Evolutionary conservation across 139 green algal genomes (phyloP).

Genomic region (Yamagishiella unicocca): DNA sequence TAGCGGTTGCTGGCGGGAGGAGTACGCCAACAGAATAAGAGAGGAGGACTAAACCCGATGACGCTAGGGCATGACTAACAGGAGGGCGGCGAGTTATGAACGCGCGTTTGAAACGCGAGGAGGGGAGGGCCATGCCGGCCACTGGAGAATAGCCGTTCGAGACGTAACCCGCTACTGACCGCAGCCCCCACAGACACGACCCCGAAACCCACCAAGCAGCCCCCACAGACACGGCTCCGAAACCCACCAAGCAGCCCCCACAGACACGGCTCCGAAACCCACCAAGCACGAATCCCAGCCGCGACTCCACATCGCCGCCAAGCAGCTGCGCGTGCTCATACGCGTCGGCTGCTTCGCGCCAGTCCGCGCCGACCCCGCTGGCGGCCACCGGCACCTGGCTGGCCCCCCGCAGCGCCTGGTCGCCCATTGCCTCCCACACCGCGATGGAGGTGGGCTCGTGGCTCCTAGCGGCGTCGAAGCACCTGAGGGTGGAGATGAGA

Average conservation of each 20-base stretch:
- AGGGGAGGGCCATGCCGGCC: no score
- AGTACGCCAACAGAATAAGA: no score
- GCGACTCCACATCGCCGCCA: slow-evolving; percentile 52
- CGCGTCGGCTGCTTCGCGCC: slow-evolving; percentile 39
- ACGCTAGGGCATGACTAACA: no score
- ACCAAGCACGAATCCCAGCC: slow-evolving; percentile 42
- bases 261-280: neutral
- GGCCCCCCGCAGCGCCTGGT: slow-evolving; percentile 56
- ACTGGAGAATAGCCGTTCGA: no score
- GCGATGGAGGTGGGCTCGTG: slow-evolving; percentile 69
- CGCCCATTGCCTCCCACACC: slow-evolving; percentile 86
- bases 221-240: no score
- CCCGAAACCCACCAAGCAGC: no score
- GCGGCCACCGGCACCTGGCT: neutral
- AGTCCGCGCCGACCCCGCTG: neutral
- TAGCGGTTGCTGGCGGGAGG: no score
- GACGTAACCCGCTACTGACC: no score
- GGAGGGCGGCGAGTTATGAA: no score
- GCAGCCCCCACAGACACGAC: no score
- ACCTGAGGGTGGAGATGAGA: slow-evolving; percentile 39
- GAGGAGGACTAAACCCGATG: no score
- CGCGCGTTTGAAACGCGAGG: no score
- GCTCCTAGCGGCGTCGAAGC: slow-evolving; percentile 74
- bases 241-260: neutral
- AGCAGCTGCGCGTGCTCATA: slow-evolving; percentile 71